phyloP scores from a whole-genome alignment of 495 filamentous ascomycete species.

The Oleoguttula mirabilis region DNA sequence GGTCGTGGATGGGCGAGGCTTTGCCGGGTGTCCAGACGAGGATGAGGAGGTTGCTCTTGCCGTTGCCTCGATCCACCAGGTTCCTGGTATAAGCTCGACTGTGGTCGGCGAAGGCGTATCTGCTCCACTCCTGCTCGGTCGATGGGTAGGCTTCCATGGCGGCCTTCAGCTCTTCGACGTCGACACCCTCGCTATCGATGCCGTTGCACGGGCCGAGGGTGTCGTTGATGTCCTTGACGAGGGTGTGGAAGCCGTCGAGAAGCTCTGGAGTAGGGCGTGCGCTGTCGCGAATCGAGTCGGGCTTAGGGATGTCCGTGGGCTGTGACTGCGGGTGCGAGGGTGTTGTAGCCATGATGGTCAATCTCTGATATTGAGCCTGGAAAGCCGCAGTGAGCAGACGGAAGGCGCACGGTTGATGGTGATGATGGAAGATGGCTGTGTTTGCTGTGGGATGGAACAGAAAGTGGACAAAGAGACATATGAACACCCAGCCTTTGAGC shows the following conservation, averaged over 20 bases:
- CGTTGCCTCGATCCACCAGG: slow-evolving; percentile 80
- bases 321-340: no score
- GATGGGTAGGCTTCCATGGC: slow-evolving; percentile 64
- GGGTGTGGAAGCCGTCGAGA: slow-evolving; percentile 44
- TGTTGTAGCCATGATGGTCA: no score
- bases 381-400: no score
- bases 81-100: slow-evolving; percentile 71
- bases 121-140: slow-evolving; percentile 53
- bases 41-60: slow-evolving; percentile 81
- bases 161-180: slow-evolving; percentile 51
- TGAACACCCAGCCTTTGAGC: no score
- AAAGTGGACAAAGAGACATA: no score
- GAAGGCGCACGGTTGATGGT: no score
- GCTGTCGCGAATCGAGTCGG: slow-evolving; percentile 9
- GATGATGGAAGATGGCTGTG: no score
- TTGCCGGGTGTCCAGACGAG: slow-evolving; percentile 92
- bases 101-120: slow-evolving; percentile 55
- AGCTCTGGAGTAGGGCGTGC: slow-evolving; percentile 5
- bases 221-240: slow-evolving; percentile 58
- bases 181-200: slow-evolving; percentile 64
- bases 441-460: no score
- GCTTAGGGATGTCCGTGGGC: no score
- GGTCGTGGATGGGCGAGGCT: slow-evolving; percentile 71
- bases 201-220: slow-evolving; percentile 68
- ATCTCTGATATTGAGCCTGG: no score